Conservation (phyloP, 163 green algal species). For the Prototheca wickerhamii region DNA sequence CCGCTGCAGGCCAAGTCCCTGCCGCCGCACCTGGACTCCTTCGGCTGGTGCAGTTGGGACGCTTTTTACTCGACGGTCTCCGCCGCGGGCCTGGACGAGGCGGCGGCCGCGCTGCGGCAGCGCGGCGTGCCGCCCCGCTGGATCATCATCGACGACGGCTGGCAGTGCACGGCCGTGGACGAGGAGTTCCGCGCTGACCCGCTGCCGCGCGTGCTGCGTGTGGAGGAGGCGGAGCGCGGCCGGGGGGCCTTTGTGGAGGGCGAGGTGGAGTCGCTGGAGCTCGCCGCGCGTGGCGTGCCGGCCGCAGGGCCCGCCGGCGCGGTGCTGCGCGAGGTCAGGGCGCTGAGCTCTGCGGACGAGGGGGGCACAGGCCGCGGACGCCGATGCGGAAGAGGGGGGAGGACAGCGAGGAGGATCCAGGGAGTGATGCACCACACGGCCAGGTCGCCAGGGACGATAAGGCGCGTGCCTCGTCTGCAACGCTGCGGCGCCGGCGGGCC, state of each 20-base stretch:
- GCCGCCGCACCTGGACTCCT: conserved; percentile 72
- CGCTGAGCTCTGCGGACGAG: too few species aligned
- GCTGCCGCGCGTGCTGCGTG: conserved; percentile 26
- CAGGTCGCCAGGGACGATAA: too few species aligned
- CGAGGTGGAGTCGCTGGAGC: conserved; percentile 54
- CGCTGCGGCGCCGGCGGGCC: too few species aligned
- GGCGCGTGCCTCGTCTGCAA: too few species aligned
- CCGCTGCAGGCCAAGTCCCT: conserved; percentile 48
- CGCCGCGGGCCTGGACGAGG: conserved; percentile 62
- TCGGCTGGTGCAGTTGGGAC: conserved; percentile 98
- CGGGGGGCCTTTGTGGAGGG: conserved; percentile 36
- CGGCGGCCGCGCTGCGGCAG: conserved; percentile 53
- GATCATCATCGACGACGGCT: conserved; percentile 95
- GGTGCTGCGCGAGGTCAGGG: neutral
- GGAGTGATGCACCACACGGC: too few species aligned
- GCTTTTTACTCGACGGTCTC: conserved; percentile 73
- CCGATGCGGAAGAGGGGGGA: too few species aligned
- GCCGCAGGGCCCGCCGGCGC: neutral
- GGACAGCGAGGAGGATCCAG: neutral
- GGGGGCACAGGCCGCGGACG: too few species aligned
- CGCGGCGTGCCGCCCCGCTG: conserved; percentile 61
- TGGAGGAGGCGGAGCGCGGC: conserved; percentile 18
- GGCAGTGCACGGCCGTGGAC: neutral
- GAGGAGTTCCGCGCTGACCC: conserved; percentile 65
- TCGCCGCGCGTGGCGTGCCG: neutral